These are phyloP conservation scores for Trichosporon ovoides DNA, from an alignment of 1,284 basidiomycete species.

Conservation along the genomic window DNA sequence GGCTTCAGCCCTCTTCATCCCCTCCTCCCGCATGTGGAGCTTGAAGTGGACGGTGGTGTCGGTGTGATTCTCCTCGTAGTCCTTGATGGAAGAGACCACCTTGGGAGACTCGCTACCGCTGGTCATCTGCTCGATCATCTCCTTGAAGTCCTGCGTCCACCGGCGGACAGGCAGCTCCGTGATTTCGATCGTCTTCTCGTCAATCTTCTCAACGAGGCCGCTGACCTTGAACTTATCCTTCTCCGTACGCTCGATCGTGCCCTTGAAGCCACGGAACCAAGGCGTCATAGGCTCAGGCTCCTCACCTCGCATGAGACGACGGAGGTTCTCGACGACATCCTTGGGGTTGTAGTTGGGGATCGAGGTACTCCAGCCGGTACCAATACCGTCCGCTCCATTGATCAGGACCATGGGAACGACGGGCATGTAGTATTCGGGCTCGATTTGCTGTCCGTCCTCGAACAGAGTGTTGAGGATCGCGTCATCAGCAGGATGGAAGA, in stretches of 20 bases:
- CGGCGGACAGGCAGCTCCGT: slow-evolving; percentile 92
- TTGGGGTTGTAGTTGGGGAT: slow-evolving; percentile 90
- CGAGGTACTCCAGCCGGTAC: slow-evolving; percentile 94
- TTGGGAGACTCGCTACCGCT: slow-evolving; percentile 55
- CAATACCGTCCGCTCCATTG: slow-evolving; percentile 96
- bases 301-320: slow-evolving; percentile 79
- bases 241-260: slow-evolving; percentile 71
- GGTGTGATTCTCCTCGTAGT: slow-evolving; percentile 94
- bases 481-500: slow-evolving; percentile 85
- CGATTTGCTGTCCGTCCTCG: slow-evolving; percentile 83
- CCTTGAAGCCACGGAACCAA: slow-evolving; percentile 95
- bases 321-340: slow-evolving; percentile 84
- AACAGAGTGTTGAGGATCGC: slow-evolving; percentile 73
- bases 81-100: slow-evolving; percentile 60
- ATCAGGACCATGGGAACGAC: slow-evolving; percentile 81
- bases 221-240: slow-evolving; percentile 84
- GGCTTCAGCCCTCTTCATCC: slow-evolving; percentile 77
- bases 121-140: slow-evolving; percentile 69
- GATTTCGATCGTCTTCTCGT: slow-evolving; percentile 86
- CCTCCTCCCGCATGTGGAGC: slow-evolving; percentile 70
- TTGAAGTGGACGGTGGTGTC: slow-evolving; percentile 89
- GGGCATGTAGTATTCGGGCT: slow-evolving; percentile 94
- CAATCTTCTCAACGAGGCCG: slow-evolving; percentile 70
- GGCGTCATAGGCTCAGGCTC: slow-evolving; percentile 81
- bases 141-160: slow-evolving; percentile 93